Conservation (phyloP, 805 yeast genomes). For the Blastobotrys robertii region DNA sequence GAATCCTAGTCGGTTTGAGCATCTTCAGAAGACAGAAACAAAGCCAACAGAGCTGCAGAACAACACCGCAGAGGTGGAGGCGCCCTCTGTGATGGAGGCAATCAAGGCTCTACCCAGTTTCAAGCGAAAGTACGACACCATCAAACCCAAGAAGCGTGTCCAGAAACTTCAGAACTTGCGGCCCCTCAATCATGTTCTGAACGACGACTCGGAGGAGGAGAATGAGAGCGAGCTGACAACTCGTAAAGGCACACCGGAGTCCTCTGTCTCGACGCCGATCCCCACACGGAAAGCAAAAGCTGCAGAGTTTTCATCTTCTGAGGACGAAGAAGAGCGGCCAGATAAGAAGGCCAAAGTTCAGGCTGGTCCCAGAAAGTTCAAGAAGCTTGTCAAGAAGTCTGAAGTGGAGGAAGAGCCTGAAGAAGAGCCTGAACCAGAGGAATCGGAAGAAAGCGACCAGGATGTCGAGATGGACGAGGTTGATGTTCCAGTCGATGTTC, state of each 20-base stretch:
- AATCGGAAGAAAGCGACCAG: conserved; percentile 12
- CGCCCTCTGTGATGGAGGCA: background rate
- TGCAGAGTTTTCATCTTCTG: conserved; percentile 40
- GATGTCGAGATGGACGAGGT: background rate
- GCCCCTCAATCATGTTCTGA: conserved; percentile 24
- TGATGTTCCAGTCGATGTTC: background rate
- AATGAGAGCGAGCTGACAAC: conserved; percentile 10
- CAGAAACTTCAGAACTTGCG: conserved; percentile 13
- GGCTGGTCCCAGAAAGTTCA: conserved; percentile 3
- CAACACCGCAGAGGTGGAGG: background rate
- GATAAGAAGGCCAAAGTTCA: conserved; percentile 20
- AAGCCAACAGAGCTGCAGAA: conserved; percentile 1
- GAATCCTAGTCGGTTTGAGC: conserved; percentile 32
- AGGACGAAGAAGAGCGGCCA: conserved; percentile 30
- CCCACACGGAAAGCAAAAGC: background rate
- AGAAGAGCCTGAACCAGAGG: conserved; percentile 12
- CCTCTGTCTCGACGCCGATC: background rate
- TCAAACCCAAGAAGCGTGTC: conserved; percentile 7
- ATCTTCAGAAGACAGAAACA: conserved; percentile 1
- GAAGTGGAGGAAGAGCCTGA: conserved; percentile 6
- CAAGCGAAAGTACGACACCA: conserved; percentile 14
- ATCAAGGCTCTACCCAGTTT: conserved; percentile 20
- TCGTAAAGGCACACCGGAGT: conserved; percentile 9
- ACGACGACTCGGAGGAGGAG: conserved; percentile 20
- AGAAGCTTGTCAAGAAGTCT: conserved; percentile 3